phyloP scores from a whole-genome alignment of 2,329 filamentous ascomycete genomes.

The Hymenoscyphus fructigenus region DNA sequence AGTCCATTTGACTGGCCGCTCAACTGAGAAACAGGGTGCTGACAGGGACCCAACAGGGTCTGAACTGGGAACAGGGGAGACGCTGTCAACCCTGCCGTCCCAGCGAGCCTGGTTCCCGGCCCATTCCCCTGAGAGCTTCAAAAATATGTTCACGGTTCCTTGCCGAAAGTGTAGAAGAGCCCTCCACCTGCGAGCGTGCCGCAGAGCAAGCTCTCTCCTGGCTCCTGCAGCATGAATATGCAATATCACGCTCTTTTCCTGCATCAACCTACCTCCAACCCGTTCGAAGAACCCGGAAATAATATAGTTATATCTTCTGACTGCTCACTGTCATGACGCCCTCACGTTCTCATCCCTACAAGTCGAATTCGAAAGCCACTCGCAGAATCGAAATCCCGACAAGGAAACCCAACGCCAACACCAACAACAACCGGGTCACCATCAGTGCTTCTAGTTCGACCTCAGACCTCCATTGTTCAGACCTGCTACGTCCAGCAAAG shows the following conservation, averaged over 20 bases:
- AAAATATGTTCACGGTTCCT: constrained; percentile 4
- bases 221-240: constrained; percentile 4
- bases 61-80: neutral
- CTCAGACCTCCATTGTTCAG: constrained; percentile 18
- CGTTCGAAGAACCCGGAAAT: neutral
- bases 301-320: constrained; percentile 7
- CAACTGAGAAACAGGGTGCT: neutral
- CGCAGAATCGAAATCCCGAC: constrained; percentile 2
- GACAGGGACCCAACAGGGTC: neutral
- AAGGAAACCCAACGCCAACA: neutral
- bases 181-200: neutral
- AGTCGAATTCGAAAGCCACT: neutral
- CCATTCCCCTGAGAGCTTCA: constrained; percentile 2
- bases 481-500: constrained; percentile 5
- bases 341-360: constrained; percentile 6
- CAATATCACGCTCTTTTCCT: neutral
- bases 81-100: neutral
- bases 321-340: constrained; percentile 8
- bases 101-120: neutral
- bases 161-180: neutral
- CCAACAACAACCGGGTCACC: neutral
- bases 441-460: constrained; percentile 21
- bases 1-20: neutral
- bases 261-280: neutral
- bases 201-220: neutral